Conservation (phyloP, 1,284 basidiomycete genomes). For the Fomitiporia mediterranea region DNA sequence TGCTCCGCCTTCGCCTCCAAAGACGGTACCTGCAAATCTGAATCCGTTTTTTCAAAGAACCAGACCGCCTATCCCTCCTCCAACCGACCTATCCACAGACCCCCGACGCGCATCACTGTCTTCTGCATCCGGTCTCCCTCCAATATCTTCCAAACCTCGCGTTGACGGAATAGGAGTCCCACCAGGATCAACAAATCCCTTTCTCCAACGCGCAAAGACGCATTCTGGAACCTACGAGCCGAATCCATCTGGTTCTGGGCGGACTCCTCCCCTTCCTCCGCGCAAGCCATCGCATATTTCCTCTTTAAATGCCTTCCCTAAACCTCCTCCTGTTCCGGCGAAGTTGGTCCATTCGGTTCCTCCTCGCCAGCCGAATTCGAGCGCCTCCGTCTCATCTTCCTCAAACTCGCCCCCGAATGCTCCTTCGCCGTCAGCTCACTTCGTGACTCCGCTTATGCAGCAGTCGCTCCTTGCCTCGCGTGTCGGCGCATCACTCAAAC, state of each 20-base stretch:
- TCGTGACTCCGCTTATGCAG: constrained; percentile 46
- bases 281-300: constrained; percentile 25
- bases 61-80: constrained; percentile 23
- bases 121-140: constrained; percentile 13
- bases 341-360: constrained; percentile 27
- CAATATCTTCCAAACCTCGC: constrained; percentile 11
- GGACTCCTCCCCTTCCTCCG: constrained; percentile 26
- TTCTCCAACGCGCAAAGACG: constrained; percentile 30
- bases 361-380: not conserved
- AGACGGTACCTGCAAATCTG: constrained; percentile 18
- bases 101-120: constrained; percentile 17
- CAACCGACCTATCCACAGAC: constrained; percentile 24
- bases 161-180: constrained; percentile 20
- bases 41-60: constrained; percentile 23
- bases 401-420: constrained; percentile 24
- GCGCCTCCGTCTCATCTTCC: constrained; percentile 29
- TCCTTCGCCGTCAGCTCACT: constrained; percentile 20
- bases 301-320: not conserved
- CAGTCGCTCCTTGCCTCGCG: constrained; percentile 68
- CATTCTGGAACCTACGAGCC: constrained; percentile 18
- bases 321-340: constrained; percentile 31
- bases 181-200: constrained; percentile 34
- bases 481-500: constrained; percentile 60
- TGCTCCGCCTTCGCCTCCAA: constrained; percentile 26
- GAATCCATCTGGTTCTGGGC: constrained; percentile 3